Conservation (phyloP, 2,329 filamentous ascomycete species). For the Trichoderma koningiopsis region DNA sequence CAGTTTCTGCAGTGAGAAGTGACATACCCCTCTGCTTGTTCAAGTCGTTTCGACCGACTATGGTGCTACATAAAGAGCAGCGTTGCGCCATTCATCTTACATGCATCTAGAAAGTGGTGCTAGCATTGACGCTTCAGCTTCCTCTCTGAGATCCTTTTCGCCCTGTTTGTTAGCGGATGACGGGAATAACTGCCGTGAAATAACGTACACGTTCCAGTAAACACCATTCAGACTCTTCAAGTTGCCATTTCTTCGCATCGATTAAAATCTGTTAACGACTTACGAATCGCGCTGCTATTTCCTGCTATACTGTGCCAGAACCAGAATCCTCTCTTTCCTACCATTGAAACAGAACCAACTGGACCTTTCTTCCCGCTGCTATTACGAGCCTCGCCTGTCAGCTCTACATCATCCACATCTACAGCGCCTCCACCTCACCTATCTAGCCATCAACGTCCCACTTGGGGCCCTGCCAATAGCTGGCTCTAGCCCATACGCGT, state of each 20-base stretch:
- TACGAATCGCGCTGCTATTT: too few species aligned
- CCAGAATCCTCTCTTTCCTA: background rate
- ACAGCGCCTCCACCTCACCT: constrained; percentile 2
- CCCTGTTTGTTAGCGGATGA: background rate
- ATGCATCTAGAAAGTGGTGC: background rate
- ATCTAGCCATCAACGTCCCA: background rate
- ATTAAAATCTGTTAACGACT: background rate
- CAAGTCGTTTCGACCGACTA: background rate
- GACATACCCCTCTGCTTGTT: background rate
- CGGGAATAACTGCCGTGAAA: background rate
- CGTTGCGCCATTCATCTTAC: constrained; percentile 11
- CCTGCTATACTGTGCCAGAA: background rate
- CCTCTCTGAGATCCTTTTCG: background rate
- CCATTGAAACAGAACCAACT: background rate
- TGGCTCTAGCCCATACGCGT: background rate
- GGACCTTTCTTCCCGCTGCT: background rate
- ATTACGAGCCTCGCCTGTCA: background rate
- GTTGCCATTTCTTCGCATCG: background rate
- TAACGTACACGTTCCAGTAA: background rate
- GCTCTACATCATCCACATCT: background rate
- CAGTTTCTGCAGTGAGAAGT: background rate
- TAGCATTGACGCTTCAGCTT: background rate
- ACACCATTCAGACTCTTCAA: background rate
- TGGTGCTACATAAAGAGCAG: background rate
- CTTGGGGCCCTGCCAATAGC: background rate